Percentiles rank a stretch among this genome's conserved stretches.
Evolutionary conservation across 164 flowering plant genomes (phyloP).

Genomic region (Litsea cubeba): DNA sequence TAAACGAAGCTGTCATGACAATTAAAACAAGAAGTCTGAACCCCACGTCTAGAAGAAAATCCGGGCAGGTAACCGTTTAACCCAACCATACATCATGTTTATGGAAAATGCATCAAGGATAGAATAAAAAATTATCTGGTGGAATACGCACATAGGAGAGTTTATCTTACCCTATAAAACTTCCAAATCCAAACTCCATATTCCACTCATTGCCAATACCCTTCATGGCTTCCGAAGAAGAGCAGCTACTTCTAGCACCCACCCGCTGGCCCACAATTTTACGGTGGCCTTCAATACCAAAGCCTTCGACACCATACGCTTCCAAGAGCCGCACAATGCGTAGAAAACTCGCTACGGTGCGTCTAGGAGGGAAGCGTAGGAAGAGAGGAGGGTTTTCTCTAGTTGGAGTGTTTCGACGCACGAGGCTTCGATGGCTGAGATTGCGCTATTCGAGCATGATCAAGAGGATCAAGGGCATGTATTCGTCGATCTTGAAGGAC

Average conservation of each 20-base stretch:
- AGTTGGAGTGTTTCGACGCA: conserved; percentile 17
- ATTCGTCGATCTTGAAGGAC: conserved; percentile 32
- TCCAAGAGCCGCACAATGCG: conserved; percentile 11
- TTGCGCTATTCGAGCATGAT: conserved; percentile 30
- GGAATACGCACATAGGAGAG: background rate
- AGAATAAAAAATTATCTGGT: too few relatives aligned
- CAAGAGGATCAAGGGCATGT: conserved; percentile 42
- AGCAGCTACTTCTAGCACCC: background rate
- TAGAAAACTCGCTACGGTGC: conserved; percentile 27
- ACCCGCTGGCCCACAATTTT: conserved; percentile 5
- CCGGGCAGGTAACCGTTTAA: too few relatives aligned
- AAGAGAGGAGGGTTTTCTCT: conserved; percentile 17
- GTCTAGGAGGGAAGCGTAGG: conserved; percentile 39
- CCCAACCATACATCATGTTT: too few relatives aligned
- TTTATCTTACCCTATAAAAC: background rate
- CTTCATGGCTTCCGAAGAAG: conserved; percentile 20
- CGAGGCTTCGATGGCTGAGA: conserved; percentile 40
- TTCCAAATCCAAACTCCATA: too few relatives aligned
- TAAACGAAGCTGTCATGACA: too few relatives aligned
- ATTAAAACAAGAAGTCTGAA: too few relatives aligned
- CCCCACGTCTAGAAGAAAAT: too few relatives aligned
- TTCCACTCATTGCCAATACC: background rate
- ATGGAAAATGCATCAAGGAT: too few relatives aligned
- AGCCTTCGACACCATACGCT: background rate
- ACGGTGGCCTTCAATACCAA: conserved; percentile 18